phyloP scores from a whole-genome alignment of 306 rosid species.

The Cucumis hystrix region DNA sequence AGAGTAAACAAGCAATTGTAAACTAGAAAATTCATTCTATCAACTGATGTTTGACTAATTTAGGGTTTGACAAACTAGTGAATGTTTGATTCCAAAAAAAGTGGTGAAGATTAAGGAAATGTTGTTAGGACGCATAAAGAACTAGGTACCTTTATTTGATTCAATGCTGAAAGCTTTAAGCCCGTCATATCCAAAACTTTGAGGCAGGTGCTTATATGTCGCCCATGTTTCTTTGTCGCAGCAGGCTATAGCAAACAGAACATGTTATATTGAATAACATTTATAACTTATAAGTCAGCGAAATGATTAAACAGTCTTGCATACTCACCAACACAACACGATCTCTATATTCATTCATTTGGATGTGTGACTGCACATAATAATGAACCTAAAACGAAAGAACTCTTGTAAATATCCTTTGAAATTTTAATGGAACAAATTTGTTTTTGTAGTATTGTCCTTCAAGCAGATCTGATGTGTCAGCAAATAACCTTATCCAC shows the following conservation, averaged over 20 bases:
- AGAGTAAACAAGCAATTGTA: not conserved
- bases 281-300: not conserved
- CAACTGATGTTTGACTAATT: not conserved
- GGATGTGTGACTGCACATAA: conserved; percentile 93
- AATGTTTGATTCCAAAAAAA: not conserved
- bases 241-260: conserved; percentile 42
- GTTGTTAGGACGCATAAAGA: not conserved
- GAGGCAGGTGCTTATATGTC: conserved; percentile 65
- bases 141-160: conserved; percentile 58
- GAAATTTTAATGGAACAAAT: not conserved
- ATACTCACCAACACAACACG: conserved; percentile 66
- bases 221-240: conserved; percentile 56
- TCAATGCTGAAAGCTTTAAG: conserved; percentile 73
- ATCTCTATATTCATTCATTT: conserved; percentile 86
- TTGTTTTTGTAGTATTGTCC: not conserved
- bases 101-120: not conserved
- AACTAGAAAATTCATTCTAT: not conserved
- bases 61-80: not conserved
- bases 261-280: conserved; percentile 1
- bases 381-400: conserved; percentile 49
- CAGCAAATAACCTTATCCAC: not conserved
- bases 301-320: conserved; percentile 4
- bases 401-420: not conserved
- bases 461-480: not conserved
- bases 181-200: conserved; percentile 96